phyloP scores from a whole-genome alignment of 306 rosid species.

The Trifolium repens region DNA sequence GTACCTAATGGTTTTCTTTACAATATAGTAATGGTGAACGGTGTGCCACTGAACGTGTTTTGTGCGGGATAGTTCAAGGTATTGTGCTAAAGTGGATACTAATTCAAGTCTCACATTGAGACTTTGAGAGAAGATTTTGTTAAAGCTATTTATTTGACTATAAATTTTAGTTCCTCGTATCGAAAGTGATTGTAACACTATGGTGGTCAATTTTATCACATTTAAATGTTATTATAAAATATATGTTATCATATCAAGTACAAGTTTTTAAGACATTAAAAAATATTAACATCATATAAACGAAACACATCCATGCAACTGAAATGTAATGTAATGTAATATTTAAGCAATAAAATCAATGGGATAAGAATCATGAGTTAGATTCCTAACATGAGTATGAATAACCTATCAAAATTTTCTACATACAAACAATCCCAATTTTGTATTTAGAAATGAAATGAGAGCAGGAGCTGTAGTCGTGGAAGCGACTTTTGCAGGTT shows the following conservation, averaged over 20 bases:
- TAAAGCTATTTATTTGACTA: too few relatives aligned
- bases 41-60: too few relatives aligned
- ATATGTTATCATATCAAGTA: background rate
- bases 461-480: conserved; percentile 30
- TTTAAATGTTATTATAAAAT: too few relatives aligned
- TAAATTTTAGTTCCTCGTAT: too few relatives aligned
- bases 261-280: background rate
- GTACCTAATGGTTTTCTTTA: too few relatives aligned
- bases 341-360: conserved; percentile 40
- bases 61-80: too few relatives aligned
- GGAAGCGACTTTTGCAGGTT: conserved; percentile 43
- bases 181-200: too few relatives aligned
- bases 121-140: too few relatives aligned
- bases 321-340: conserved; percentile 40
- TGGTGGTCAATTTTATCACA: too few relatives aligned
- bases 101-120: too few relatives aligned
- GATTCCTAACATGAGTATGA: conserved; percentile 41
- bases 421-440: conserved; percentile 50
- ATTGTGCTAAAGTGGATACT: too few relatives aligned
- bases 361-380: conserved; percentile 41
- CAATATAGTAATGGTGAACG: too few relatives aligned
- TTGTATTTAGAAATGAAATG: conserved; percentile 38
- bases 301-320: background rate
- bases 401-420: conserved; percentile 51
- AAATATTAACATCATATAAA: background rate